Evolutionary conservation across 306 rosid genomes (phyloP), one percentile per base, ranked within the genome.

Genomic region (Rosa persica): DNA sequence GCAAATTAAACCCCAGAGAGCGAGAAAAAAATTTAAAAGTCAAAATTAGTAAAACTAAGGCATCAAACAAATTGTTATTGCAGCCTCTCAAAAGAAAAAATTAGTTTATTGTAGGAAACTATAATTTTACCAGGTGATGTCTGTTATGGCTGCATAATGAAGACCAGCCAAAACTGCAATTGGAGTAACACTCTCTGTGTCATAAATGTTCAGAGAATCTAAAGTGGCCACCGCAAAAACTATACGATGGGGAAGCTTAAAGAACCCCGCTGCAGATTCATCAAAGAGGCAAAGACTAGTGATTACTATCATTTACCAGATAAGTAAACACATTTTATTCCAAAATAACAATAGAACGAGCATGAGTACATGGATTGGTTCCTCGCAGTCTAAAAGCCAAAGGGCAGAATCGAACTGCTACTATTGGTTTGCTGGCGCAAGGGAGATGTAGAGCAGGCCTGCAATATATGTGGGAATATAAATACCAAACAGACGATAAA

Each of bases 391-490:
- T 88, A 44, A 95, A 95, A 55, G 72, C 58, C 66, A 88, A 68
- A 17, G 97, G 98, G 80, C 96, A 91, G 81, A 95, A 91, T 44
- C 97, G 89, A 73, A 93, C 96, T 69, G 91, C 98, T 68, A 92
- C 90, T 73, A 95, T 86, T 74, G 98, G 89, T 88, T 95, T 93
- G 83, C 81, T 87, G 80, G 96, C 93, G 83, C 96, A 73, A 38
- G 99, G 99, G 80, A 95, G 96, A 82, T 89, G 98, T 80, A 93
- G 67, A 70, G 97, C 91, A 77, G 98, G 99, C 89, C 97, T 93
- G 96, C 66, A 76, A 67, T 64, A 78, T 79, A 83, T 70, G 78
- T 67, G 73, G 55, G 67, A 82, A 72, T 77, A 70, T 62, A 66
- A 78, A 77, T 75, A 2, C n/a, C 48, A 83, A 73, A 83, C 68